Percentiles rank a stretch among this genome's conserved stretches.
Conservation (phyloP, 1,284 basidiomycete genomes). For the Fomitopsis betulina region DNA sequence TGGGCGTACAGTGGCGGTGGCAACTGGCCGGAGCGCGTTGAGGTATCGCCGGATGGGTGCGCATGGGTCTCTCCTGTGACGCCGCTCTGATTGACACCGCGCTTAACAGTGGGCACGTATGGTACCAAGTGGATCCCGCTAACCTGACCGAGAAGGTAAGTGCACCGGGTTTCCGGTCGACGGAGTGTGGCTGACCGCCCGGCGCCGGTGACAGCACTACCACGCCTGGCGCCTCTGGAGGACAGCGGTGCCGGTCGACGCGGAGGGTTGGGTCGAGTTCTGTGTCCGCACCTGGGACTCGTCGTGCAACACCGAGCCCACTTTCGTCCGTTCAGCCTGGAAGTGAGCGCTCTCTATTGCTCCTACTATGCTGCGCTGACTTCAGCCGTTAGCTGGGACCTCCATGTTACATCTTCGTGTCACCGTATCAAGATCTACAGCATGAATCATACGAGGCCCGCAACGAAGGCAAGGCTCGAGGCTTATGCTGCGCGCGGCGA, state of each 20-base stretch:
- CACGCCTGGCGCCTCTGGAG: conserved; percentile 53
- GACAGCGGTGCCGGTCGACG: conserved; percentile 46
- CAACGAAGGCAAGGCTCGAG: conserved; percentile 37
- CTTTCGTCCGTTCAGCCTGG: conserved; percentile 51
- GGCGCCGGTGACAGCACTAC: conserved; percentile 36
- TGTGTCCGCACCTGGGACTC: conserved; percentile 58
- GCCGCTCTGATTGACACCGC: not conserved
- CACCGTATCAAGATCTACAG: conserved; percentile 53
- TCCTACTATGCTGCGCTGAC: not conserved
- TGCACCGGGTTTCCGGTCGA: not conserved
- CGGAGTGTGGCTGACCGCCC: not conserved
- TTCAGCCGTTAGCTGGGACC: conserved; percentile 39
- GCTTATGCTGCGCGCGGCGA: conserved; percentile 36
- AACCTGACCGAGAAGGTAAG: conserved; percentile 46
- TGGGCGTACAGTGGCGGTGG: conserved; percentile 55
- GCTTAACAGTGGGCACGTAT: conserved; percentile 38
- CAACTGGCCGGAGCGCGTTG: conserved; percentile 53
- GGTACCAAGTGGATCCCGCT: conserved; percentile 43
- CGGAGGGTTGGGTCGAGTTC: conserved; percentile 56
- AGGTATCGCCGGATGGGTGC: conserved; percentile 49
- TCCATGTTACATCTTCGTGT: conserved; percentile 52
- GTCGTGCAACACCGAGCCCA: conserved; percentile 54
- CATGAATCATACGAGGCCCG: conserved; percentile 40
- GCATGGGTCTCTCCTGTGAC: conserved; percentile 7
- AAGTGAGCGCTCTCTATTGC: conserved; percentile 33